Conservation (phyloP, 1,139 yeast species). For the Kazachstania sp. region DNA sequence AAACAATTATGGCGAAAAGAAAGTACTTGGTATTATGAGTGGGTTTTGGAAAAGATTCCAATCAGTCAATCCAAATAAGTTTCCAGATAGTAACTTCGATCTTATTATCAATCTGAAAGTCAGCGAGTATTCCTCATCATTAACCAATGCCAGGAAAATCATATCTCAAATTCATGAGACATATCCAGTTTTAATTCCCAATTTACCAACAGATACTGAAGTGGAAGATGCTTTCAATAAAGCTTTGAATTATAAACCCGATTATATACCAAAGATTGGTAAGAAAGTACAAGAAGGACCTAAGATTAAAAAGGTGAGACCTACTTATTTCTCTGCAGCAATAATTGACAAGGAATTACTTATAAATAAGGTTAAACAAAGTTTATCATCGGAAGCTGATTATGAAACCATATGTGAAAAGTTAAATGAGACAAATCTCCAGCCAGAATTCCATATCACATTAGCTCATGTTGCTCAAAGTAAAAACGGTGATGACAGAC, state of each 20-base stretch:
- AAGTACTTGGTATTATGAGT: conserved; percentile 54
- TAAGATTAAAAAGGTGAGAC: conserved; percentile 24
- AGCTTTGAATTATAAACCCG: conserved; percentile 50
- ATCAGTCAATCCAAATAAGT: conserved; percentile 37
- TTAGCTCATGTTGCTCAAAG: conserved; percentile 46
- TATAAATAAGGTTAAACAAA: conserved; percentile 8
- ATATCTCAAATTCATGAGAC: conserved; percentile 33
- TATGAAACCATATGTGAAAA: background rate
- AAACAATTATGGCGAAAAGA: conserved; percentile 37
- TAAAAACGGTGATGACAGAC: conserved; percentile 24
- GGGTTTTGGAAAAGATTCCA: conserved; percentile 70
- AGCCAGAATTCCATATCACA: conserved; percentile 66
- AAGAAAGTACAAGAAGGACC: conserved; percentile 10
- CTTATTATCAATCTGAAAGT: conserved; percentile 49
- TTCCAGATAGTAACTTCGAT: conserved; percentile 68
- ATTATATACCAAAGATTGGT: conserved; percentile 18
- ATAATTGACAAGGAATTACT: conserved; percentile 1
- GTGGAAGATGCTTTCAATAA: conserved; percentile 38
- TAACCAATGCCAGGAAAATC: conserved; percentile 43
- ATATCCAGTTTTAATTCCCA: conserved; percentile 43
- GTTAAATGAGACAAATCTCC: conserved; percentile 30
- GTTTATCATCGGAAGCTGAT: conserved; percentile 4
- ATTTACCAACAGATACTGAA: conserved; percentile 37
- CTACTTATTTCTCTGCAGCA: conserved; percentile 34
- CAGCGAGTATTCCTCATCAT: conserved; percentile 39